Conservation (phyloP, 768 basidiomycete species). For the Suillus subluteus region DNA sequence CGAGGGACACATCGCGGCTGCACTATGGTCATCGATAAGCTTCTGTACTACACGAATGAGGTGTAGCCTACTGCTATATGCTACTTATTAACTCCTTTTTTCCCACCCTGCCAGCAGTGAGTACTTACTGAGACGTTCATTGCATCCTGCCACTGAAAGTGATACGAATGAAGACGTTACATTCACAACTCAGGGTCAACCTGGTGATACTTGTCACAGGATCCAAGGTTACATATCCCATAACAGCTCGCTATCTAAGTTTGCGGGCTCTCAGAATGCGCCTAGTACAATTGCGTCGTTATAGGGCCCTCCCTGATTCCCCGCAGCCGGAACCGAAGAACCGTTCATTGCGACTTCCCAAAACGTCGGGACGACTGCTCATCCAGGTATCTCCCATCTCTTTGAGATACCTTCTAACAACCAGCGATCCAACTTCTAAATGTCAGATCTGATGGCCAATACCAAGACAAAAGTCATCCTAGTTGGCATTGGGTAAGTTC, state of each 20-base stretch:
- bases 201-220: too few species aligned
- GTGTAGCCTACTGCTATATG: too few species aligned
- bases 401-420: not conserved
- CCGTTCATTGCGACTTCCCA: too few species aligned
- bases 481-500: conserved; percentile 57
- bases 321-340: too few species aligned
- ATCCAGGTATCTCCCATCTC: not conserved
- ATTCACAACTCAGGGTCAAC: not conserved
- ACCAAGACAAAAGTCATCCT: conserved; percentile 34
- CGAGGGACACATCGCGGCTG: not conserved
- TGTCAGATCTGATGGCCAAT: conserved; percentile 19
- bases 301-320: not conserved
- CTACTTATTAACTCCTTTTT: too few species aligned
- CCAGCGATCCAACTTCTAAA: not conserved
- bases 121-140: too few species aligned
- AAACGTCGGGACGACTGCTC: not conserved
- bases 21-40: not conserved
- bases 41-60: too few species aligned
- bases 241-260: not conserved
- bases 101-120: too few species aligned
- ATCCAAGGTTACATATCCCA: not conserved
- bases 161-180: too few species aligned
- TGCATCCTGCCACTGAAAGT: too few species aligned
- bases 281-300: not conserved
- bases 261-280: not conserved